Conservation (phyloP, 2,329 filamentous ascomycete genomes). For the Paramyrothecium sp. region DNA sequence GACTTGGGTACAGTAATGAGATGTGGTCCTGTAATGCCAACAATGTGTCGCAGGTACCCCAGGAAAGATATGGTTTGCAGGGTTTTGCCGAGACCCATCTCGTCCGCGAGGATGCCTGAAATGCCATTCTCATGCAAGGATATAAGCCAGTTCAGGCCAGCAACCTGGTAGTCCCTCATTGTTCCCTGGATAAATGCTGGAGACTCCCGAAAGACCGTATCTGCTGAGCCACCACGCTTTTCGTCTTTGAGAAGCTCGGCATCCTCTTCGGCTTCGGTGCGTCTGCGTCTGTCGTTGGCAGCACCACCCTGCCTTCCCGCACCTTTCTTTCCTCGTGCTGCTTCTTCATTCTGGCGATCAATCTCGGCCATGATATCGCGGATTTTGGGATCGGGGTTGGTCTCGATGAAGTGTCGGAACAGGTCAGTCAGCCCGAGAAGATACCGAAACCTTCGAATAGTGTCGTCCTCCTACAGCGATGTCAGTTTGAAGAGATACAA, state of each 20-base stretch:
- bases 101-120: conserved; percentile 93
- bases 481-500: conserved; percentile 4
- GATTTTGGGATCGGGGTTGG: conserved; percentile 92
- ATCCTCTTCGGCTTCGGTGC: conserved; percentile 97
- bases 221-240: conserved; percentile 79
- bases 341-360: conserved; percentile 84
- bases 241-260: conserved; percentile 85
- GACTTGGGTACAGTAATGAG: conserved; percentile 93
- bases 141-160: conserved; percentile 95
- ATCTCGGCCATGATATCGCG: conserved; percentile 93
- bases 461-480: conserved; percentile 77
- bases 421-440: conserved; percentile 92
- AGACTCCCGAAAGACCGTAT: conserved; percentile 91
- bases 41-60: conserved; percentile 88
- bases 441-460: conserved; percentile 90
- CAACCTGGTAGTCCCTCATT: conserved; percentile 97
- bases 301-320: conserved; percentile 82
- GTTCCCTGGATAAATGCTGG: conserved; percentile 82
- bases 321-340: conserved; percentile 68
- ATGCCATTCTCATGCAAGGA: conserved; percentile 98
- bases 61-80: conserved; percentile 96
- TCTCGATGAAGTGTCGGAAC: conserved; percentile 98
- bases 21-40: conserved; percentile 87
- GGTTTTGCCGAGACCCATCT: conserved; percentile 98
- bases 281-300: conserved; percentile 71